Evolutionary conservation across 441 rosid genomes (phyloP).

Genomic region (Gossypium trilobum): DNA sequence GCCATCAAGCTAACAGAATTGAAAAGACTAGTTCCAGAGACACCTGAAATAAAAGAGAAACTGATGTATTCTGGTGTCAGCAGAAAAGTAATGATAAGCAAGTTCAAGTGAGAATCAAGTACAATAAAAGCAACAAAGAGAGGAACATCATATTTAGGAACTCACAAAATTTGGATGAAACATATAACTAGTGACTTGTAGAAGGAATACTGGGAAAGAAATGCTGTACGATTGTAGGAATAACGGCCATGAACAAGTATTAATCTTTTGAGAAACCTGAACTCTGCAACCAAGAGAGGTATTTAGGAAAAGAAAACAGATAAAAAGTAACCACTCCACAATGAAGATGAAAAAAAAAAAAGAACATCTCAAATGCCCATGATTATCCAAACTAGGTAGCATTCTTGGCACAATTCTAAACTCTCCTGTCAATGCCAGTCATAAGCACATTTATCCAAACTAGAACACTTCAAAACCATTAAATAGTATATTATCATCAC

Average conservation of each 20-base stretch:
- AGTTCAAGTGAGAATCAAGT: constrained; percentile 9
- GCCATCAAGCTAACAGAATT: constrained; percentile 99
- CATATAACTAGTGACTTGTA: constrained; percentile 86
- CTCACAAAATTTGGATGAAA: constrained; percentile 98
- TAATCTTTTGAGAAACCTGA: constrained; percentile 82
- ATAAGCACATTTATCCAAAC: background rate
- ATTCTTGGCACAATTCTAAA: background rate
- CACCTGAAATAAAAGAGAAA: constrained; percentile 98
- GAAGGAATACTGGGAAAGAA: constrained; percentile 93
- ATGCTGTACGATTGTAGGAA: constrained; percentile 96
- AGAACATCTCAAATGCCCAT: background rate
- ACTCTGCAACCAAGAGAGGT: constrained; percentile 48
- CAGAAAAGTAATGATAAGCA: constrained; percentile 15
- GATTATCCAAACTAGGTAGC: background rate
- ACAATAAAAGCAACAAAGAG: background rate
- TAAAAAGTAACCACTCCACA: background rate
- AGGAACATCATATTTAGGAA: constrained; percentile 15
- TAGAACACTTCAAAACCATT: background rate
- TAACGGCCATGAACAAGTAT: constrained; percentile 95
- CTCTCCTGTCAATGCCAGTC: background rate
- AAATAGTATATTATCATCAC: background rate
- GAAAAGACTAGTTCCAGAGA: constrained; percentile 97
- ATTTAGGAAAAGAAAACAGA: constrained; percentile 6
- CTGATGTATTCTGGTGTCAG: constrained; percentile 53
- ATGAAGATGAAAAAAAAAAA: background rate